Conservation (phyloP, 2,329 filamentous ascomycete genomes). For the Cladosporium cucumerinum region DNA sequence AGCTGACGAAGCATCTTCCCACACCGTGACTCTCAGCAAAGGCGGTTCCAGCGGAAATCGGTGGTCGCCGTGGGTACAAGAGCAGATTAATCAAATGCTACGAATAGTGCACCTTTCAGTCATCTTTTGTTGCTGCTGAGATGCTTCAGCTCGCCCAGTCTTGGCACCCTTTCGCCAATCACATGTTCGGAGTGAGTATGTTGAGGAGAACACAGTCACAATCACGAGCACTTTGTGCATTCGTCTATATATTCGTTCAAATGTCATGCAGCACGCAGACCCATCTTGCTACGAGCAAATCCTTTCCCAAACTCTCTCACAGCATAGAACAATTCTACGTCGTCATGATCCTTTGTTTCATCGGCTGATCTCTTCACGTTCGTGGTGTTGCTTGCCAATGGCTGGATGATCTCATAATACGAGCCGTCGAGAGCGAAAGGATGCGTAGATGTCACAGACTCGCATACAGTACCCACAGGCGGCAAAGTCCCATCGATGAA, state of each 20-base stretch:
- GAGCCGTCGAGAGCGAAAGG: not conserved
- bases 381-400: not conserved
- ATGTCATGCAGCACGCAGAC: not conserved
- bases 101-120: too few relatives aligned
- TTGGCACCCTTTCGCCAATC: not conserved
- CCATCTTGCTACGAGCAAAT: not conserved
- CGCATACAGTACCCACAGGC: not conserved
- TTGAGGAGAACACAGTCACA: too few relatives aligned
- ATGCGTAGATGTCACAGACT: not conserved
- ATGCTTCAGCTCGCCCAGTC: not conserved
- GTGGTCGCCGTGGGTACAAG: too few relatives aligned
- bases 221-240: too few relatives aligned
- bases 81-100: too few relatives aligned
- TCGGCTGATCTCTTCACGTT: not conserved
- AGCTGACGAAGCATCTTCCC: not conserved
- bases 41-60: too few relatives aligned
- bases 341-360: not conserved
- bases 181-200: too few relatives aligned
- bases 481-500: not conserved
- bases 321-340: not conserved
- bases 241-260: too few relatives aligned
- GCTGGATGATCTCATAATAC: not conserved
- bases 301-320: not conserved
- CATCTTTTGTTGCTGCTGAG: too few relatives aligned
- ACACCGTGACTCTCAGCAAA: too few relatives aligned